Conservation (phyloP, 1,284 basidiomycete genomes). For the Ustilago trichophora region DNA sequence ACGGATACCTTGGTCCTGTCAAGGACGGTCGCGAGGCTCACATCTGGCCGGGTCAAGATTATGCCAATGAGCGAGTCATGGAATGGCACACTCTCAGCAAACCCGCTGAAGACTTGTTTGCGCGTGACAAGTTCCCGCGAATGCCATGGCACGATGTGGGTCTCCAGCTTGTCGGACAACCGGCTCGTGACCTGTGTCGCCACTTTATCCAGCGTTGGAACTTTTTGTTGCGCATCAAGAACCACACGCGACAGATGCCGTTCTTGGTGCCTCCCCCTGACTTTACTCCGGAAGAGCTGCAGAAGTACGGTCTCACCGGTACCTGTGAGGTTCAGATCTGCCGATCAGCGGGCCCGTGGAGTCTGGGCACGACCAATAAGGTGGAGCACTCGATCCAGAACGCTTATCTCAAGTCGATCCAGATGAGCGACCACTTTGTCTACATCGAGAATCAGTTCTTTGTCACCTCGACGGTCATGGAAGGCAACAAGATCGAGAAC, state of each 20-base stretch:
- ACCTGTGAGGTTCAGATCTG: conserved; percentile 98
- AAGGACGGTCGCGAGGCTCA: conserved; percentile 72
- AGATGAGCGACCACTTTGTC: conserved; percentile 81
- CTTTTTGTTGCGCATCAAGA: conserved; percentile 68
- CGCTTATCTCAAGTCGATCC: conserved; percentile 89
- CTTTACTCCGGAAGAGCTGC: conserved; percentile 83
- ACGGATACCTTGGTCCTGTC: conserved; percentile 59
- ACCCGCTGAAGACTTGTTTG: conserved; percentile 93
- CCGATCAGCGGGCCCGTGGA: conserved; percentile 94
- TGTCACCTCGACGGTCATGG: conserved; percentile 90
- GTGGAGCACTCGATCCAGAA: conserved; percentile 94
- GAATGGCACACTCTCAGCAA: conserved; percentile 91
- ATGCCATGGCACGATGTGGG: conserved; percentile 99
- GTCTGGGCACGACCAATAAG: conserved; percentile 84
- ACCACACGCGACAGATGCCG: conserved; percentile 89
- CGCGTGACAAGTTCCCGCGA: conserved; percentile 84
- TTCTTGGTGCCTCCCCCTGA: conserved; percentile 94
- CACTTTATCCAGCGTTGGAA: conserved; percentile 90
- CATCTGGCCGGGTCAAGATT: conserved; percentile 92
- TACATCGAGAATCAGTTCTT: conserved; percentile 95
- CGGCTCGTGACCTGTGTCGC: conserved; percentile 90
- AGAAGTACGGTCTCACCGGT: conserved; percentile 84
- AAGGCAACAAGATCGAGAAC: conserved; percentile 89
- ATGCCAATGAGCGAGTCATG: conserved; percentile 85
- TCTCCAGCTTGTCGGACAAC: conserved; percentile 94